Conservation (phyloP, 2,329 filamentous ascomycete species). For the Colletotrichum brevisporum region DNA sequence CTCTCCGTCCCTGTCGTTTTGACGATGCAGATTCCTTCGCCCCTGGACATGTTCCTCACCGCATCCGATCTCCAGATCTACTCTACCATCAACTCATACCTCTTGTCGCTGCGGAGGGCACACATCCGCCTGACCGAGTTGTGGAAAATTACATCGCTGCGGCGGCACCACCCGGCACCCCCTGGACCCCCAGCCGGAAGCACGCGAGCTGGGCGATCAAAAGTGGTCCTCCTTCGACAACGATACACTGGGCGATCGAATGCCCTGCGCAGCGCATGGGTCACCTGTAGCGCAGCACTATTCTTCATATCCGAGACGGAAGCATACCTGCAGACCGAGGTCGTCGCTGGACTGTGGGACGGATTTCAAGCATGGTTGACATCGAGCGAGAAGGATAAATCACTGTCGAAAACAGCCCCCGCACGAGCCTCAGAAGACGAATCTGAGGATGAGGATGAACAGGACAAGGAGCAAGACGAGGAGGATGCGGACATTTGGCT, state of each 20-base stretch:
- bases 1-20: conserved; percentile 83
- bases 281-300: conserved; percentile 86
- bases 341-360: conserved; percentile 85
- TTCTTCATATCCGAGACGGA: conserved; percentile 93
- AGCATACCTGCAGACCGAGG: conserved; percentile 90
- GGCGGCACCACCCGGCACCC: conserved; percentile 82
- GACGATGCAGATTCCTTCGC: conserved; percentile 79
- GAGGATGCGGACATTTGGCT: conserved; percentile 59
- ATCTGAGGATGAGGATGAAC: neutral
- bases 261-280: conserved; percentile 88
- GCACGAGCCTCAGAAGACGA: conserved; percentile 13
- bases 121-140: conserved; percentile 87
- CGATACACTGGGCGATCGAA: conserved; percentile 74
- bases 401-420: conserved; percentile 13
- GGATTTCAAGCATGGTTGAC: conserved; percentile 84
- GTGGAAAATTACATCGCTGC: conserved; percentile 87
- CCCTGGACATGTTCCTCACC: conserved; percentile 89
- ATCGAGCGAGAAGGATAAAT: conserved; percentile 52
- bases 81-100: conserved; percentile 87
- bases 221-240: conserved; percentile 73
- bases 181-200: conserved; percentile 75
- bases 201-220: conserved; percentile 70
- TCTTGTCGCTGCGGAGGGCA: conserved; percentile 86
- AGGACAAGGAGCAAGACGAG: neutral
- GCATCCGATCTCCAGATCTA: conserved; percentile 83